Percentiles rank a stretch among this genome's conserved stretches.
phyloP scores from a whole-genome alignment of 768 basidiomycete genomes.

The Tricholoma terreum region DNA sequence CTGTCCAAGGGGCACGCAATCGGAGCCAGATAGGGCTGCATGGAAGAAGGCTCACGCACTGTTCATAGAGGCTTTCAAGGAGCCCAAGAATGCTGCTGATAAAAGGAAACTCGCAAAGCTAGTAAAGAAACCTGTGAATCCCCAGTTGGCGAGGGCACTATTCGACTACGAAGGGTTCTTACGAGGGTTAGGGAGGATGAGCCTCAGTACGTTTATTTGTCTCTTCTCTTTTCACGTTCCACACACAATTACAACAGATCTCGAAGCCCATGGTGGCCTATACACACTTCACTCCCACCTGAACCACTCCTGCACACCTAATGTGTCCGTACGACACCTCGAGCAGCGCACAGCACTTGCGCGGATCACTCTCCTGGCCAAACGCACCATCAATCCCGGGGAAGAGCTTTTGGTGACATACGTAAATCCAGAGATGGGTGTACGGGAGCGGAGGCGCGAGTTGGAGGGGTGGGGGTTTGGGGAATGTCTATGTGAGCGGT shows the following conservation, averaged over 20 bases:
- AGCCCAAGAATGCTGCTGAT: constrained; percentile 46
- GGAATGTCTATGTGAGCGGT: constrained; percentile 64
- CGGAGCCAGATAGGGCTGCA: constrained; percentile 57
- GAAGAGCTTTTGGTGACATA: constrained; percentile 80
- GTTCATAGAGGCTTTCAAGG: constrained; percentile 59
- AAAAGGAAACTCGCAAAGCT: constrained; percentile 57
- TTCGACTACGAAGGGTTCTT: constrained; percentile 80
- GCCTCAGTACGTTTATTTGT: constrained; percentile 56
- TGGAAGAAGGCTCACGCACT: constrained; percentile 68
- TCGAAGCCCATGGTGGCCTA: constrained; percentile 84
- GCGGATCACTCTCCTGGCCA: constrained; percentile 74
- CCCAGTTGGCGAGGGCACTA: constrained; percentile 51
- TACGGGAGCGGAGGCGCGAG: constrained; percentile 46
- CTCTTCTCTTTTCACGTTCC: background rate
- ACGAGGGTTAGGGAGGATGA: constrained; percentile 71
- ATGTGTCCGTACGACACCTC: constrained; percentile 74
- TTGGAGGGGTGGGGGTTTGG: constrained; percentile 77
- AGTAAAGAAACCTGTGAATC: constrained; percentile 46
- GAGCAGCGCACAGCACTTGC: constrained; percentile 66
- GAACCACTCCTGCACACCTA: constrained; percentile 84
- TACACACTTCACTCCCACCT: constrained; percentile 85
- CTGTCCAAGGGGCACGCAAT: constrained; percentile 14
- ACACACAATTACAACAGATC: constrained; percentile 54
- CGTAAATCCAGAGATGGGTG: constrained; percentile 60
- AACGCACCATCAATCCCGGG: constrained; percentile 56